phyloP scores from a whole-genome alignment of 192 early-diverging fungal species.

The Coemansia erecta region DNA sequence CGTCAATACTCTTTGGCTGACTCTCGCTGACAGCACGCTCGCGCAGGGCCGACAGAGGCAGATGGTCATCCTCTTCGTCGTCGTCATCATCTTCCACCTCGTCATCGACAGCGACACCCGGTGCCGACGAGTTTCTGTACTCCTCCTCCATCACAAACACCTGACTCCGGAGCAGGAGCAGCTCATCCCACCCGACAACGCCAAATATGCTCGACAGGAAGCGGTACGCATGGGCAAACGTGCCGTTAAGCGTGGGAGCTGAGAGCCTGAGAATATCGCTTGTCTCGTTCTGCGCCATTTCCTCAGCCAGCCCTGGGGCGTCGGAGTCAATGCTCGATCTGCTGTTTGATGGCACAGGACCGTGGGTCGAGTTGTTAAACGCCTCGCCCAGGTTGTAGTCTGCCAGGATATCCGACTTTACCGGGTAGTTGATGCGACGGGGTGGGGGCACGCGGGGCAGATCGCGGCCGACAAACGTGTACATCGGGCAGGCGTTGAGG shows the following conservation, averaged over 20 bases:
- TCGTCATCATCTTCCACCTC: conserved; percentile 34
- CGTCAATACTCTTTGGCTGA: background rate
- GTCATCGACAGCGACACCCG: conserved; percentile 33
- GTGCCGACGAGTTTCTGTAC: conserved; percentile 62
- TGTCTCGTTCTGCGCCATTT: conserved; percentile 42
- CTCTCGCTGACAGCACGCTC: conserved; percentile 15
- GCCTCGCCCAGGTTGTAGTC: conserved; percentile 47
- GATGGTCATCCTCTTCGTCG: conserved; percentile 28
- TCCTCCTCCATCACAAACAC: conserved; percentile 99
- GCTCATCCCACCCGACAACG: conserved; percentile 94
- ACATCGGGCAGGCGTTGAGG: conserved; percentile 99
- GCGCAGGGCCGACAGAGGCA: conserved; percentile 32
- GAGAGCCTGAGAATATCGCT: conserved; percentile 78
- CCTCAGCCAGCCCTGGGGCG: conserved; percentile 37
- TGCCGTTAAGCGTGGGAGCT: conserved; percentile 86
- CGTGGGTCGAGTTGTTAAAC: conserved; percentile 29
- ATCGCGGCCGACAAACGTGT: conserved; percentile 85
- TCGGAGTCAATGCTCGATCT: conserved; percentile 37
- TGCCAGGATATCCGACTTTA: conserved; percentile 73
- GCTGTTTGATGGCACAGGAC: conserved; percentile 26
- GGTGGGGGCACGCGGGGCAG: conserved; percentile 89
- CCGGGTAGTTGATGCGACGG: conserved; percentile 82
- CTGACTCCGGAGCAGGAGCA: conserved; percentile 77
- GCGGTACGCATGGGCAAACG: conserved; percentile 86
- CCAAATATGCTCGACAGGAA: conserved; percentile 77